Conservation (phyloP, 306 rosid species). For the Vachellia pachyceras region DNA sequence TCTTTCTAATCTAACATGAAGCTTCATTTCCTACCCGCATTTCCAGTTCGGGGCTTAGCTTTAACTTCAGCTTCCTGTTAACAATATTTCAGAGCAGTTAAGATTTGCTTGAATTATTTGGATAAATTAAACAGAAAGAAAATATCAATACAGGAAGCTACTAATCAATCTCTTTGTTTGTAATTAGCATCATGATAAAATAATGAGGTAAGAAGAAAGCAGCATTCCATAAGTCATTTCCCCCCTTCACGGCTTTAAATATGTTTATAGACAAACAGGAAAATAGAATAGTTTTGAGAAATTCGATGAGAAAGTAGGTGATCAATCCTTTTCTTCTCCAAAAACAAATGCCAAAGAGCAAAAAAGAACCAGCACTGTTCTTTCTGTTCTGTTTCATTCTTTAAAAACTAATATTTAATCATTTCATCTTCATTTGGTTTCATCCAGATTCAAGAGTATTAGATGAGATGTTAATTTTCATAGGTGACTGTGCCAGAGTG, state of each 20-base stretch:
- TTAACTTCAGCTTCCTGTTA: conserved; percentile 64
- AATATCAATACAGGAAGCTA: neutral
- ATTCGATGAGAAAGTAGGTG: neutral
- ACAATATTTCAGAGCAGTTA: conserved; percentile 18
- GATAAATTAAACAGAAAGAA: neutral
- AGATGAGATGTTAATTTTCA: neutral
- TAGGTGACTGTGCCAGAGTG: conserved; percentile 1
- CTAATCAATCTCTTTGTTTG: neutral
- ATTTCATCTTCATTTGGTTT: neutral
- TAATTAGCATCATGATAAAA: neutral
- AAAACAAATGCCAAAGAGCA: neutral
- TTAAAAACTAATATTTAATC: neutral
- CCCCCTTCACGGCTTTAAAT: neutral
- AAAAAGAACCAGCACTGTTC: neutral
- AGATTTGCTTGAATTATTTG: neutral
- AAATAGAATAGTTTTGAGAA: neutral
- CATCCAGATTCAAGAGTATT: neutral
- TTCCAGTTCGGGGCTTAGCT: conserved; percentile 60
- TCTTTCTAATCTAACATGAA: neutral
- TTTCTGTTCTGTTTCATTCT: neutral
- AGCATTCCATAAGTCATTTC: neutral
- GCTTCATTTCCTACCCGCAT: conserved; percentile 53
- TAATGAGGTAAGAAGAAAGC: neutral
- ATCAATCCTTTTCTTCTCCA: neutral
- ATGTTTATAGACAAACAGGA: neutral